A percentile compares a stretch with the other conserved stretches of the same genome.
Evolutionary conservation across 2,329 filamentous ascomycete species (phyloP).

Genomic region (Myriosclerotinia duriaeana): DNA sequence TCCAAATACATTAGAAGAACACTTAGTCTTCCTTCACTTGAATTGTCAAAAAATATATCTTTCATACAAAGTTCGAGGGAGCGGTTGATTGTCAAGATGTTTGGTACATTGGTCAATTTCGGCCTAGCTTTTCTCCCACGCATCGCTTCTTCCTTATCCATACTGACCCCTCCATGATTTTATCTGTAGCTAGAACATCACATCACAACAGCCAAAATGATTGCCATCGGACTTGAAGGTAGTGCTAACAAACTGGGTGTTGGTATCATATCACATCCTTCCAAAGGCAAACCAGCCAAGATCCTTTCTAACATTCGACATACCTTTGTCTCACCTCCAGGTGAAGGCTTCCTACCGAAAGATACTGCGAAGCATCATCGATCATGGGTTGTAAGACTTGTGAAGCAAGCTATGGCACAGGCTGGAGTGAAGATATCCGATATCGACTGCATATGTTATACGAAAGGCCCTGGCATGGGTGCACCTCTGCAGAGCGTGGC

Average conservation of each 20-base stretch:
- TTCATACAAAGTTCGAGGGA: no score
- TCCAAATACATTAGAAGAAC: no score
- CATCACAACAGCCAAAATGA: conserved; percentile 46
- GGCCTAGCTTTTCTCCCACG: no score
- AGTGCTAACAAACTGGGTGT: conserved; percentile 98
- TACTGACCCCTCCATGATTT: conserved; percentile 6
- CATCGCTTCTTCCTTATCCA: neutral
- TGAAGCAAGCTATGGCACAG: conserved; percentile 73
- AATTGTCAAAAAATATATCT: no score
- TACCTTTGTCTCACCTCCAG: conserved; percentile 88
- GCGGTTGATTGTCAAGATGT: no score
- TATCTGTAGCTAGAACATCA: neutral
- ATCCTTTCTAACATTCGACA: conserved; percentile 93
- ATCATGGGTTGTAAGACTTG: conserved; percentile 76
- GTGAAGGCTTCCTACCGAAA: conserved; percentile 92
- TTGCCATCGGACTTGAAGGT: conserved; percentile 78
- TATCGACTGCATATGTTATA: conserved; percentile 93
- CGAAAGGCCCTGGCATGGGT: conserved; percentile 93
- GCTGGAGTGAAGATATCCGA: conserved; percentile 62
- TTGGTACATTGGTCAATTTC: no score
- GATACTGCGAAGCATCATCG: conserved; percentile 94
- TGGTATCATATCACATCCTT: conserved; percentile 80
- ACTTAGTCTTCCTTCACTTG: no score
- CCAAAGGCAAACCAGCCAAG: conserved; percentile 49
- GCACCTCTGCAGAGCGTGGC: conserved; percentile 86